Evolutionary conservation across 1,139 yeast genomes (phyloP), one percentile per base, ranked within the genome.

Genomic region (Meyerozyma elateridarum): DNA sequence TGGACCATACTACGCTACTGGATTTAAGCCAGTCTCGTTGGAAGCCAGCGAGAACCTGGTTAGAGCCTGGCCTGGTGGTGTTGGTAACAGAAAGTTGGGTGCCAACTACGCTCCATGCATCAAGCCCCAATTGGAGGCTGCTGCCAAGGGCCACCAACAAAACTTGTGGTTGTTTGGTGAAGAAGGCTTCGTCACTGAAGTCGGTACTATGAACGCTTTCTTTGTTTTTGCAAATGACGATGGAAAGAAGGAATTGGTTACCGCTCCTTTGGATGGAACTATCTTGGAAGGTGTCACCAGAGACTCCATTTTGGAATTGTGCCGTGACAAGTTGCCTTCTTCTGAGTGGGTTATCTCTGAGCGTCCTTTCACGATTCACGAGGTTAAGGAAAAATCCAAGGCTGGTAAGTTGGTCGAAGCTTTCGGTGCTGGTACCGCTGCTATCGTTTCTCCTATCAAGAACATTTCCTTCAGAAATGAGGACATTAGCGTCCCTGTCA

Each of bases 31-130:
- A 21, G 95, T 91, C 32, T 72, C 79, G 36, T 70, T 91, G 40
- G 96, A 89, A 65, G 97, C 97, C 45, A 87, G 96, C 21, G 95
- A 85, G 54, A 79, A 85, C 48, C 95, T 95, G 30, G 91, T 89
- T 16, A 82, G 97, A 65, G 96, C 98, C 11, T 91, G 97, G 97
- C 97, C 97, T 51, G 96, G 96, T 52, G 98, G 97, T 57, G 88
- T 80, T 43, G 98, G 98, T 61, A 81, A 88, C 71, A 81, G 78
- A 62, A 91, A 91, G 66, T 76, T 91, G 50, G 98, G 98, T 59
- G 97, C 96, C 39, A 91, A 91, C 67, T 91, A 91, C 56, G 97
- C 96, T 27, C 96, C 97, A 36, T 85, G 96, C 59, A 76, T 89
- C 52, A 72, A 76, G 52, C 96, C 97, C 19, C 96, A 85, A 64